Conservation (phyloP, 163 green algal genomes). For the Scenedesmus sp. region DNA sequence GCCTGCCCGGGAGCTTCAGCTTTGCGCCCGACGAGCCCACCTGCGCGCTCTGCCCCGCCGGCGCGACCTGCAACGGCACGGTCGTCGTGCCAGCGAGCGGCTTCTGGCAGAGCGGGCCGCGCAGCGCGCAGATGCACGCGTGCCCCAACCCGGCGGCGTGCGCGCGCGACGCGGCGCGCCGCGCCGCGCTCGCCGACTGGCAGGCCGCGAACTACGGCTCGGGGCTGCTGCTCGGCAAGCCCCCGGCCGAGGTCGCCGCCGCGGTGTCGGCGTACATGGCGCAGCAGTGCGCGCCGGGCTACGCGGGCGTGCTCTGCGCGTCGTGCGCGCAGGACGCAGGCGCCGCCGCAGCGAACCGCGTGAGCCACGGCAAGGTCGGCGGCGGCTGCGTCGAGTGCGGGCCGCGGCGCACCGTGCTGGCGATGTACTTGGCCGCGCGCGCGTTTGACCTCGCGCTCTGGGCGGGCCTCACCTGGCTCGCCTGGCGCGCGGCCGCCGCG, state of each 20-base stretch:
- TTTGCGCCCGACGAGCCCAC: constrained; percentile 19
- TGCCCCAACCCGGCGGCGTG: constrained; percentile 44
- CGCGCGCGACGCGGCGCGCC: neutral
- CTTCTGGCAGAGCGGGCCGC: constrained; percentile 24
- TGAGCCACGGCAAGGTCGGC: constrained; percentile 20
- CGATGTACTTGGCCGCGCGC: constrained; percentile 21
- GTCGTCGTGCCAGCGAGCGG: constrained; percentile 25
- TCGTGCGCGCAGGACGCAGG: constrained; percentile 4
- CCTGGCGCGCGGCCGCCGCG: constrained; percentile 17
- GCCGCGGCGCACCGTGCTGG: neutral
- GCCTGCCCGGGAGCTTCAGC: constrained; percentile 29
- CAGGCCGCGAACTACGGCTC: constrained; percentile 13
- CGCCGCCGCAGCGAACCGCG: neutral
- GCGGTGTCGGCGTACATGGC: constrained; percentile 9
- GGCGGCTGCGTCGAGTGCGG: constrained; percentile 35
- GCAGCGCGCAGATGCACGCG: constrained; percentile 39
- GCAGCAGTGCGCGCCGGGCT: constrained; percentile 34
- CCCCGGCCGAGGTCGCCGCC: neutral
- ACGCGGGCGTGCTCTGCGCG: constrained; percentile 29
- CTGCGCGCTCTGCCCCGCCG: constrained; percentile 30
- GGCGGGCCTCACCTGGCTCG: constrained; percentile 26
- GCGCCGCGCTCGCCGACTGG: constrained; percentile 13
- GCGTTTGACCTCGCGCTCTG: constrained; percentile 41
- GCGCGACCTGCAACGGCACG: constrained; percentile 43
- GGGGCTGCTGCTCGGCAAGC: constrained; percentile 3